Conservation (phyloP, 169 alveolate species). For the Cyclospora cayetanensis region DNA sequence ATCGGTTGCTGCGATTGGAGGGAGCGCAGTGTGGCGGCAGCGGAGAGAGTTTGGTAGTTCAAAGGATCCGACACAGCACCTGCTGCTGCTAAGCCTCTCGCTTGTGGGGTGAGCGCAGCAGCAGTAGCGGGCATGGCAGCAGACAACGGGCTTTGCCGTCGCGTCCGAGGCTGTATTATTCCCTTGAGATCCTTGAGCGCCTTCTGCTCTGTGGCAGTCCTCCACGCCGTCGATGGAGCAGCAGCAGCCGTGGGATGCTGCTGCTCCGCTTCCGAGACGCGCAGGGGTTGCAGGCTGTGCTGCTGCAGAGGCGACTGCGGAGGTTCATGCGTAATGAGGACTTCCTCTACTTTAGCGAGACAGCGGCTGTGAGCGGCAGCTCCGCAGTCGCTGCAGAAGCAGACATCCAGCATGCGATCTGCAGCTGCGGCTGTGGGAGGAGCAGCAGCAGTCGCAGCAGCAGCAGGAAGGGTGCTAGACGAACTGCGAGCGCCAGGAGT, state of each 20-base stretch:
- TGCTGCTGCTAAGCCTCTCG: neutral
- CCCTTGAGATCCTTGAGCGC: neutral
- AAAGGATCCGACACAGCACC: neutral
- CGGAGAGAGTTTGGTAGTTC: too few relatives aligned
- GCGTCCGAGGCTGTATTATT: neutral
- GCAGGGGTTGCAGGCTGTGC: neutral
- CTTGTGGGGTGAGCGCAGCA: neutral
- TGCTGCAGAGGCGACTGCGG: neutral
- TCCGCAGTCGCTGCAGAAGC: conserved; percentile 38
- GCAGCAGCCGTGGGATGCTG: neutral
- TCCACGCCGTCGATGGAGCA: neutral
- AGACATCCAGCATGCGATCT: conserved; percentile 35
- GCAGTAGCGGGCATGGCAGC: neutral
- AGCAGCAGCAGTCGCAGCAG: neutral
- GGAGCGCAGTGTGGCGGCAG: too few relatives aligned
- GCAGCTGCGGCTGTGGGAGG: conserved; percentile 32
- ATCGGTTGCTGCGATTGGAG: neutral
- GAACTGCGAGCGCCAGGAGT: neutral
- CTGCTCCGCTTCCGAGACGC: neutral
- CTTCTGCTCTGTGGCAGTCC: conserved; percentile 7
- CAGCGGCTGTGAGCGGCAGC: conserved; percentile 55
- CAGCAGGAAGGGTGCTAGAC: neutral
- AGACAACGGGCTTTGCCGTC: neutral
- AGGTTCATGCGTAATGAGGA: neutral
- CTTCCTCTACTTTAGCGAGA: conserved; percentile 22